phyloP scores from a whole-genome alignment of 345 rosid species.

The Gossypium arboreum region DNA sequence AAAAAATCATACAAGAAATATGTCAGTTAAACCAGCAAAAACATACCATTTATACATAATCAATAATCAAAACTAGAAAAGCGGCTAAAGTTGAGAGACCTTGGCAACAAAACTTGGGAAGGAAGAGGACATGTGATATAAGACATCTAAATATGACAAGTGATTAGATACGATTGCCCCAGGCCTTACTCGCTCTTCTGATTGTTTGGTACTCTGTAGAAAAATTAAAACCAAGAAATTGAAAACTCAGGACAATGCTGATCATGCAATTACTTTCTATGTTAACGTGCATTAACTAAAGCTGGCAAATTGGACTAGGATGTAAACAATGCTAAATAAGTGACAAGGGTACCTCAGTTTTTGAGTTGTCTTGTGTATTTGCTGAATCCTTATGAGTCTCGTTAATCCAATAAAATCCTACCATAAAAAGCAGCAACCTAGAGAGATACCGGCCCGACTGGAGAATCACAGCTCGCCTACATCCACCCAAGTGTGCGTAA shows the following conservation, averaged over 20 bases:
- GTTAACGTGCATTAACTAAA: background rate
- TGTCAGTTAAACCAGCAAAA: conserved; percentile 25
- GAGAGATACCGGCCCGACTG: conserved; percentile 61
- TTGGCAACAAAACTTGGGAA: conserved; percentile 98
- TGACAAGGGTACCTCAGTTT: conserved; percentile 31
- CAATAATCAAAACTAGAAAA: background rate
- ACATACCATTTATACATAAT: background rate
- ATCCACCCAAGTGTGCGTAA: conserved; percentile 87
- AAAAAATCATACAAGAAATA: conserved; percentile 17
- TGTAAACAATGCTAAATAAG: background rate
- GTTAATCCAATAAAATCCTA: conserved; percentile 88
- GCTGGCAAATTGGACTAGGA: background rate
- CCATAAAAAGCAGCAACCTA: conserved; percentile 62
- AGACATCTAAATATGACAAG: conserved; percentile 84
- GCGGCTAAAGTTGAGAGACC: conserved; percentile 46
- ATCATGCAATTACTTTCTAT: background rate
- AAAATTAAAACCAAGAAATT: background rate
- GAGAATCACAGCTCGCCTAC: conserved; percentile 74
- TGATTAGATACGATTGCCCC: conserved; percentile 93
- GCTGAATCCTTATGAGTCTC: conserved; percentile 40
- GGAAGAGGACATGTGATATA: conserved; percentile 92
- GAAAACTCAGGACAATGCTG: background rate
- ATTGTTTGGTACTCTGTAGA: conserved; percentile 26
- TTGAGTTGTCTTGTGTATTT: conserved; percentile 9
- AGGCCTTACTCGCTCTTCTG: conserved; percentile 57